Evolutionary conservation across 305 asterid genomes (phyloP).

Genomic region (Fraxinus nigra): DNA sequence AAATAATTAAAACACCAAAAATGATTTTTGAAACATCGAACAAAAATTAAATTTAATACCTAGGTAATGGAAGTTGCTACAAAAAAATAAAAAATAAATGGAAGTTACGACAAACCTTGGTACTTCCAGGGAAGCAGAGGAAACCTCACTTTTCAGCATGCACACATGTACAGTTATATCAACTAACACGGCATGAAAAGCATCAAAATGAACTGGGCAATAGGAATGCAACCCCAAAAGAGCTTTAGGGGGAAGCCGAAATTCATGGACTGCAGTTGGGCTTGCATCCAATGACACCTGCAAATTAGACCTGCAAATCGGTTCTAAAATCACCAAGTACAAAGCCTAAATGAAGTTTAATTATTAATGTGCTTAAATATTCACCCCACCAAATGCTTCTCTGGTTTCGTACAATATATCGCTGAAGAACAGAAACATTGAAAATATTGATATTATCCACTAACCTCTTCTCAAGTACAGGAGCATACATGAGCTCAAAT

Average conservation of each 20-base stretch:
- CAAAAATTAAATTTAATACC: not conserved
- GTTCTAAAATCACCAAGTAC: constrained; percentile 24
- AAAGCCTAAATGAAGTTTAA: constrained; percentile 10
- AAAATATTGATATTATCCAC: constrained; percentile 17
- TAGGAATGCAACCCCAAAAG: constrained; percentile 89
- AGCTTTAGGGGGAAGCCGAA: constrained; percentile 86
- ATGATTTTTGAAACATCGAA: not conserved
- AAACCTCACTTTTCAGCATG: constrained; percentile 64
- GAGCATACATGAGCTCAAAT: constrained; percentile 70
- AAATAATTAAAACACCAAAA: not conserved
- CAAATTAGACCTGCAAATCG: constrained; percentile 52
- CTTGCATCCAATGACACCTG: constrained; percentile 61
- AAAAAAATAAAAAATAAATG: not conserved
- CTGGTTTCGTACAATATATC: not conserved
- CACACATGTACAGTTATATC: constrained; percentile 75
- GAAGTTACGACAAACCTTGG: constrained; percentile 67
- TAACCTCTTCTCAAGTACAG: constrained; percentile 78
- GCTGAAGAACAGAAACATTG: constrained; percentile 11
- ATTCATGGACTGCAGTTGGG: constrained; percentile 94
- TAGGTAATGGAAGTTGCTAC: constrained; percentile 36
- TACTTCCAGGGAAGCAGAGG: constrained; percentile 61
- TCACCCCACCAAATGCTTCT: constrained; percentile 7
- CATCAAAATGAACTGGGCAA: constrained; percentile 94
- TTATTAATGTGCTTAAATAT: not conserved
- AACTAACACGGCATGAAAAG: constrained; percentile 82